Evolutionary conservation across 2,329 filamentous ascomycete genomes (phyloP).

Genomic region (Tolypocladium tropicale): DNA sequence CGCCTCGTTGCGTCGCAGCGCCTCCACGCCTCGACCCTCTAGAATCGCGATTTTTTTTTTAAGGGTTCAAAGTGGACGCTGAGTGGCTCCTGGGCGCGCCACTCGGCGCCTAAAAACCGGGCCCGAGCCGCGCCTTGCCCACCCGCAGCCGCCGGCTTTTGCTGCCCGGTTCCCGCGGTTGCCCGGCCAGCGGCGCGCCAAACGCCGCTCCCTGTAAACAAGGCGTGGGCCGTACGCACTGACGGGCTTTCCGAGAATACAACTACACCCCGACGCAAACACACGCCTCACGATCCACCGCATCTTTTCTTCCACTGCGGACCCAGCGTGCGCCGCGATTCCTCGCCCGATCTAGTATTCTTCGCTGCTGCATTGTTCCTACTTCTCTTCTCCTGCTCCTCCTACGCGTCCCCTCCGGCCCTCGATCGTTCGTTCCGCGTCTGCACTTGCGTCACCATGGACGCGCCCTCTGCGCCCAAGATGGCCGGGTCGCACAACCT

Average conservation of each 20-base stretch:
- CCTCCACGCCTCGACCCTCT: background rate
- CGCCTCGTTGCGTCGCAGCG: too few relatives aligned
- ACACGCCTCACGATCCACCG: background rate
- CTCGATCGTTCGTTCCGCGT: background rate
- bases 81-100: background rate
- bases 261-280: background rate
- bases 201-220: background rate
- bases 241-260: too few relatives aligned
- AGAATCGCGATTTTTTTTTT: too few relatives aligned
- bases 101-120: background rate
- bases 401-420: background rate
- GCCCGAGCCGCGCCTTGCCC: background rate
- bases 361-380: background rate
- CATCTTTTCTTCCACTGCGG: background rate
- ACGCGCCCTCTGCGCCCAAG: constrained; percentile 7
- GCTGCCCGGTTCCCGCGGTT: background rate
- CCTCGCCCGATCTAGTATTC: background rate
- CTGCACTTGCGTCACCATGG: constrained; percentile 19
- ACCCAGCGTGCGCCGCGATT: background rate
- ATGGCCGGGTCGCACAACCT: constrained; percentile 38
- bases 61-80: background rate
- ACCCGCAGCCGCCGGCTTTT: background rate
- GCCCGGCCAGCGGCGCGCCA: background rate
- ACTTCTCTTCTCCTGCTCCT: background rate
- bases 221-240: background rate